phyloP scores from a whole-genome alignment of 345 rosid genomes.

The Eucalyptus cloeziana region DNA sequence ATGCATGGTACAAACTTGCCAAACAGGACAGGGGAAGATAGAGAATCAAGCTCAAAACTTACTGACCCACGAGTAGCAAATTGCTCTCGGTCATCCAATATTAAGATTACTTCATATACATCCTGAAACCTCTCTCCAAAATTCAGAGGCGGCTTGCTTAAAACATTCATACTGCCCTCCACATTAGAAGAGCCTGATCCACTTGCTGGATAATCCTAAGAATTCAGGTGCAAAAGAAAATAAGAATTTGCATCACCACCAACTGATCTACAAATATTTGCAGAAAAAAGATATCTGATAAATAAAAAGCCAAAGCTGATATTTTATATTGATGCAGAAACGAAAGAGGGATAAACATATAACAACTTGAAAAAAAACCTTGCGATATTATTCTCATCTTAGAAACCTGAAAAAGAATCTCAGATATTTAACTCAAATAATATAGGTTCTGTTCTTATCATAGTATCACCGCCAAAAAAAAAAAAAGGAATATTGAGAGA shows the following conservation, averaged over 20 bases:
- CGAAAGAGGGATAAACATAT: neutral
- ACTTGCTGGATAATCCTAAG: constrained; percentile 8
- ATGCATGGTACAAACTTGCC: neutral
- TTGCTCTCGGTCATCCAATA: constrained; percentile 81
- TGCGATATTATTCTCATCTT: neutral
- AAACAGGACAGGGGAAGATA: neutral
- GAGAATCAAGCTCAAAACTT: neutral
- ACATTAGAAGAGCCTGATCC: constrained; percentile 16
- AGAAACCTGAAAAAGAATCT: neutral
- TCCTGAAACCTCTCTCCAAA: constrained; percentile 74
- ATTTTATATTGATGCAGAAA: neutral
- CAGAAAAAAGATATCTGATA: neutral
- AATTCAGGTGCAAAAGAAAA: neutral
- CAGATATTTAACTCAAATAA: neutral
- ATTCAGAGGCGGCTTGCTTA: constrained; percentile 58
- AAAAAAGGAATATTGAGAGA: neutral
- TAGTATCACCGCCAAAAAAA: neutral
- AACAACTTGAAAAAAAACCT: neutral
- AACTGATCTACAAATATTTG: neutral
- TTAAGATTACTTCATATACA: constrained; percentile 58
- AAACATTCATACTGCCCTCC: constrained; percentile 11
- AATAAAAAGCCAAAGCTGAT: neutral
- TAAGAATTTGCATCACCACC: neutral
- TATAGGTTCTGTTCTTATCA: neutral
- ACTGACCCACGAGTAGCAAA: constrained; percentile 63